Conservation (phyloP, 2,329 filamentous ascomycete species). For the Penicillium oxalicum region DNA sequence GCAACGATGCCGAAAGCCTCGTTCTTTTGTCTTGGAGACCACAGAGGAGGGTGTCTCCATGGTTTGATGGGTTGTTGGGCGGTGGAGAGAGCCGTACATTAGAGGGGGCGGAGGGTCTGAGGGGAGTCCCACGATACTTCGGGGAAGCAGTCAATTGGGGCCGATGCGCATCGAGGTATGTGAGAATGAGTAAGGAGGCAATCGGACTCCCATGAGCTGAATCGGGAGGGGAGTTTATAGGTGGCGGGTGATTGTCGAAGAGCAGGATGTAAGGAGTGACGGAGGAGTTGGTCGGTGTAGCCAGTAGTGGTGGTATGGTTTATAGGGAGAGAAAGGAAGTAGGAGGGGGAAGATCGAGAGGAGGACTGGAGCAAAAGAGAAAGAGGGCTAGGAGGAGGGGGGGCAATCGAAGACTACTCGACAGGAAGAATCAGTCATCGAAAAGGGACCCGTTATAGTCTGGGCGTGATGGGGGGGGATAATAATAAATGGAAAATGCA, state of each 20-base stretch:
- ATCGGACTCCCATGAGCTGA: slow-evolving; percentile 23
- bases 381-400: slow-evolving; percentile 18
- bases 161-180: slow-evolving; percentile 24
- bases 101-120: not conserved
- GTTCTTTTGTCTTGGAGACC: not conserved
- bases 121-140: slow-evolving; percentile 10
- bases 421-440: slow-evolving; percentile 16
- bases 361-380: slow-evolving; percentile 2
- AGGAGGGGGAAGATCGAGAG: not conserved
- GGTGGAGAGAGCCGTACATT: slow-evolving; percentile 10
- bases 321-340: not conserved
- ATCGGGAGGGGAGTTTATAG: not conserved
- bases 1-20: slow-evolving; percentile 3
- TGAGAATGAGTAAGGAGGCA: slow-evolving; percentile 16
- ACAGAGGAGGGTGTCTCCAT: not conserved
- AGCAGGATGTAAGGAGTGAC: slow-evolving; percentile 18
- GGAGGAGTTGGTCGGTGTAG: slow-evolving; percentile 14
- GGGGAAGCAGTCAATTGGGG: slow-evolving; percentile 20
- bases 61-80: too few relatives aligned
- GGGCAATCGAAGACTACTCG: slow-evolving; percentile 12
- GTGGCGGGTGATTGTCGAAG: not conserved
- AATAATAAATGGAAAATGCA: slow-evolving; percentile 5
- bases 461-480: slow-evolving; percentile 16
- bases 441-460: slow-evolving; percentile 13
- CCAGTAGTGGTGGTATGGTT: not conserved